A percentile compares a stretch with the other conserved stretches of the same genome.
Evolutionary conservation across 2,329 filamentous ascomycete genomes (phyloP).

Genomic region (Pseudogymnoascus sp.): DNA sequence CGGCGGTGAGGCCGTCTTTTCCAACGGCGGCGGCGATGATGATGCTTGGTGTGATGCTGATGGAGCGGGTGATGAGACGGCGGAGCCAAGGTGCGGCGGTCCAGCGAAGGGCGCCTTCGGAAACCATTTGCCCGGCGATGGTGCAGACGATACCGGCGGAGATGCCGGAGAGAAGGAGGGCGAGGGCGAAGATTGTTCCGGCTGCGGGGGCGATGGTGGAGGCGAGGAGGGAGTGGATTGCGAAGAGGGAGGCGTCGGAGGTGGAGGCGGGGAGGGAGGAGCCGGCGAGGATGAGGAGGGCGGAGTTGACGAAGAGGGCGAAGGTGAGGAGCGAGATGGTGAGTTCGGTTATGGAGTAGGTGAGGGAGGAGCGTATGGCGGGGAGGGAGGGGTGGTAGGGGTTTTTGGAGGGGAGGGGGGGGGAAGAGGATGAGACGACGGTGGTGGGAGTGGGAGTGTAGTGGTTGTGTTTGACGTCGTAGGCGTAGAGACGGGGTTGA

Average conservation of each 20-base stretch:
- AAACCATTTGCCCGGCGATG: slow-evolving; percentile 83
- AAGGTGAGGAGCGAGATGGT: slow-evolving; percentile 70
- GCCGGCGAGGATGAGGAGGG: slow-evolving; percentile 75
- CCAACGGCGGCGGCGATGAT: slow-evolving; percentile 77
- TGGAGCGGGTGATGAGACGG: slow-evolving; percentile 65
- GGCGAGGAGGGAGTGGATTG: slow-evolving; percentile 67
- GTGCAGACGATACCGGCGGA: slow-evolving; percentile 83
- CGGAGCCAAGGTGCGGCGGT: slow-evolving; percentile 68
- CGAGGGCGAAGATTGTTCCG: slow-evolving; percentile 76
- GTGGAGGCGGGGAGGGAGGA: slow-evolving; percentile 59
- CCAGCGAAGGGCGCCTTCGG: slow-evolving; percentile 74
- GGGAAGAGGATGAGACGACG: slow-evolving; percentile 18
- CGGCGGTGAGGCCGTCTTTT: slow-evolving; percentile 57
- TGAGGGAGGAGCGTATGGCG: slow-evolving; percentile 67
- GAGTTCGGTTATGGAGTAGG: slow-evolving; percentile 64
- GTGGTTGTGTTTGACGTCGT: slow-evolving; percentile 50
- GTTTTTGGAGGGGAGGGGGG: slow-evolving; percentile 36
- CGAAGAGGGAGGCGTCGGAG: slow-evolving; percentile 67
- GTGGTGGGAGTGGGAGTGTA: slow-evolving; percentile 26
- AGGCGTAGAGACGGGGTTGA: slow-evolving; percentile 56
- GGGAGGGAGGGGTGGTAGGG: slow-evolving; percentile 63
- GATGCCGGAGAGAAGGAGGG: slow-evolving; percentile 69
- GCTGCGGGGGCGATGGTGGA: slow-evolving; percentile 62
- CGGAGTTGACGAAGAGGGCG: slow-evolving; percentile 74
- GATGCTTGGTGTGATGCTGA: slow-evolving; percentile 75